A percentile compares a stretch with the other conserved stretches of the same genome.
These are phyloP conservation scores for Paracamarosporium sp. DNA, from an alignment of 2,329 filamentous ascomycete species.

Conservation along the genomic window DNA sequence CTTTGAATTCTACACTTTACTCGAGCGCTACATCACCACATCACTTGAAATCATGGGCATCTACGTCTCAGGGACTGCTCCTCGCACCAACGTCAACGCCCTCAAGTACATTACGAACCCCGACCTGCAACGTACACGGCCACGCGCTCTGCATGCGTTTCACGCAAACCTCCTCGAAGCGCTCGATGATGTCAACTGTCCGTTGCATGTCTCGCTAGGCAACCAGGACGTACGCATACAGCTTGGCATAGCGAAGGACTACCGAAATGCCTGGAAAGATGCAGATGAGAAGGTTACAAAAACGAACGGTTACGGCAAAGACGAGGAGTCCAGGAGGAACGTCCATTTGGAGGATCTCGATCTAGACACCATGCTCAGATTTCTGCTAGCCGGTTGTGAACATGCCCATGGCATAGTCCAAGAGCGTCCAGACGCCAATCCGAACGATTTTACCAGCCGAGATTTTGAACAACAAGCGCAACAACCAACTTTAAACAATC, in stretches of 20 bases:
- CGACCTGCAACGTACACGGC: slow-evolving; percentile 24
- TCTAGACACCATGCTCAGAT: slow-evolving; percentile 64
- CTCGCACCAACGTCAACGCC: slow-evolving; percentile 31
- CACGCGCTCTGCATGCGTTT: slow-evolving; percentile 59
- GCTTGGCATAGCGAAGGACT: slow-evolving; percentile 70
- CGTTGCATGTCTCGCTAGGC: slow-evolving; percentile 64
- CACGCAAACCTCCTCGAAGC: slow-evolving; percentile 73
- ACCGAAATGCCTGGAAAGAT: slow-evolving; percentile 76
- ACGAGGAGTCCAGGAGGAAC: slow-evolving; percentile 28
- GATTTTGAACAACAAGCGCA: slow-evolving; percentile 28
- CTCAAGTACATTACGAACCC: slow-evolving; percentile 43
- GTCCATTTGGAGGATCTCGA: slow-evolving; percentile 65
- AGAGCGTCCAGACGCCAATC: slow-evolving; percentile 8
- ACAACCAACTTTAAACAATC: neutral
- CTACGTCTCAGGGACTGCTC: slow-evolving; percentile 46
- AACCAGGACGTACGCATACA: slow-evolving; percentile 62
- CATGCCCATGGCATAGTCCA: slow-evolving; percentile 57
- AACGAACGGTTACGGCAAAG: slow-evolving; percentile 24
- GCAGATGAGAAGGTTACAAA: slow-evolving; percentile 55
- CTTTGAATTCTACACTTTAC: slow-evolving; percentile 75
- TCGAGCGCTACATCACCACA: slow-evolving; percentile 74
- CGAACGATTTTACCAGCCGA: slow-evolving; percentile 19
- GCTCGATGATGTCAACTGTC: slow-evolving; percentile 63
- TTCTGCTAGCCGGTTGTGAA: slow-evolving; percentile 66
- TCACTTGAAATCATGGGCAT: slow-evolving; percentile 70